Evolutionary conservation across 106 monocot species (phyloP), one percentile per base, ranked within the genome.

Genomic region (Chionographis japonica): DNA sequence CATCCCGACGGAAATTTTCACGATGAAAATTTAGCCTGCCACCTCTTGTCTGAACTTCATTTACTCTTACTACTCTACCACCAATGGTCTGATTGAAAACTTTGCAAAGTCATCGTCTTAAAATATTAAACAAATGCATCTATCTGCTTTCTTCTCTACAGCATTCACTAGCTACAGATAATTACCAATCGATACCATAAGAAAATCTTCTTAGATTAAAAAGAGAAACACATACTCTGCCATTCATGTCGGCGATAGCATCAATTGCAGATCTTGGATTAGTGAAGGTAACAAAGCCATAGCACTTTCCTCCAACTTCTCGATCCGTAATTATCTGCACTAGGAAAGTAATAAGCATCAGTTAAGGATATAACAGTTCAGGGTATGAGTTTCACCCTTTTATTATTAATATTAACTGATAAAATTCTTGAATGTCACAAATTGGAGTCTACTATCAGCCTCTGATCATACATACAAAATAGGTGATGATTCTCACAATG

Each of bases 281-380:
- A 19, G 79, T 86, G 60, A 92, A 95, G 4, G 95, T 95, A 51
- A 95, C 84, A 75, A 95, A 95, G 16, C 91, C 95, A 80, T 91
- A 95, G 72, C 95, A 95, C 73, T 92, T 95, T 49, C 95, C 95
- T 11, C 91, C 92, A 58, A 95, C 70, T 56, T 77, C 79, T n/a
- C 85, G 85, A 69, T 95, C 95, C 80, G 92, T 89, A 43, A 95
- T 83, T 71, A 95, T 89, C 95, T 95, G 83, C 69, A 80, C 55
- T 4, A 54, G 52, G 53, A 78, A 73, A 8, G 40, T 43, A 27
- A 27, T 27, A 27, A 0, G 27, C 27, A 36, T 12, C 43, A 54
- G 14, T 13, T 51, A 79, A 59, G n/a, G 54, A 50, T 60, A 4
- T 60, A 65, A 50, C 20, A 27, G 58, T 6, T 2, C 9, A 10